phyloP scores from a whole-genome alignment of 345 rosid genomes.

The Corchorus capsularis region DNA sequence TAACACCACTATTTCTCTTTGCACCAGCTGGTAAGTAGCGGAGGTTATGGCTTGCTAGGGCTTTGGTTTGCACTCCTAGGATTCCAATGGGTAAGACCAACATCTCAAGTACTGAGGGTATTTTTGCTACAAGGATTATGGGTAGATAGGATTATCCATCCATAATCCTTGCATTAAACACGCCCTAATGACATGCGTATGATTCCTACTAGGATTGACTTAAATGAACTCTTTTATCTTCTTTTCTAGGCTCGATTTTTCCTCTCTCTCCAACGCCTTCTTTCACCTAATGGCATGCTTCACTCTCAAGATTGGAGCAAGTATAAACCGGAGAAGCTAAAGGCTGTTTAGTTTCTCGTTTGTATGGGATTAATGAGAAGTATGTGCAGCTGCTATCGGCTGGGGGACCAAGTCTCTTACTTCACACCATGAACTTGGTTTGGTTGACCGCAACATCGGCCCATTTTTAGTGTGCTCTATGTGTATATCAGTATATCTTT shows the following conservation, averaged over 20 bases:
- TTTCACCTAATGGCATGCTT: constrained; percentile 50
- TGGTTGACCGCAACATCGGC: too few relatives aligned
- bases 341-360: neutral
- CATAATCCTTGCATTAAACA: too few relatives aligned
- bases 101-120: too few relatives aligned
- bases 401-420: neutral
- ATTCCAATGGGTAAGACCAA: constrained; percentile 61
- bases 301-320: constrained; percentile 29
- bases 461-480: too few relatives aligned
- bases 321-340: constrained; percentile 10
- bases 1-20: neutral
- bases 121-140: too few relatives aligned
- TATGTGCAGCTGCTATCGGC: neutral
- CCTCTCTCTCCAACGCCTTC: constrained; percentile 48
- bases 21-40: constrained; percentile 42
- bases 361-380: neutral
- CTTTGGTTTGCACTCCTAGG: constrained; percentile 59
- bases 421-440: too few relatives aligned
- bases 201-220: neutral
- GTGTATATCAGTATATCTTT: neutral
- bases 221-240: neutral
- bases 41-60: constrained; percentile 54
- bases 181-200: neutral
- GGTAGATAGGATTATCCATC: too few relatives aligned
- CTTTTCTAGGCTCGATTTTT: constrained; percentile 52